Percentiles rank a stretch among this genome's conserved stretches.
These are phyloP conservation scores for Fusarium albidum DNA, from an alignment of 2,329 filamentous ascomycete species.

Conservation along the genomic window DNA sequence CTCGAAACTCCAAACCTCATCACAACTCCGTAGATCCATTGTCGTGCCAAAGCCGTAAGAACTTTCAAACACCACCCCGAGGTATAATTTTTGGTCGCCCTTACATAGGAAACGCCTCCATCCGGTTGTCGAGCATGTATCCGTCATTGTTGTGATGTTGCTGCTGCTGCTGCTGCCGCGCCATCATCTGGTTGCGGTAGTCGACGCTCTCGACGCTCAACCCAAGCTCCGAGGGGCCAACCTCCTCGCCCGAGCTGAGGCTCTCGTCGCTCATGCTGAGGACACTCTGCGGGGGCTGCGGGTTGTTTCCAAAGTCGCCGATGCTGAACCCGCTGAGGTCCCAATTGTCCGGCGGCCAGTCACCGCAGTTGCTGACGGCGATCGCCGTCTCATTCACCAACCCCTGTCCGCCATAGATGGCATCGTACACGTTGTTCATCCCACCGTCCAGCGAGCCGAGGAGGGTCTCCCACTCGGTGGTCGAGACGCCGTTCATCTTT, in stretches of 20 bases:
- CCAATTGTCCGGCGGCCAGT: slow-evolving; percentile 68
- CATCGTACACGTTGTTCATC: slow-evolving; percentile 83
- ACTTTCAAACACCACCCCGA: slow-evolving; percentile 20
- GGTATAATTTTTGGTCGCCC: slow-evolving; percentile 29
- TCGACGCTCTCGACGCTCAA: slow-evolving; percentile 50
- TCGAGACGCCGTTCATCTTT: slow-evolving; percentile 59
- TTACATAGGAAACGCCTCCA: slow-evolving; percentile 38
- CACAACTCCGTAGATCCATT: slow-evolving; percentile 24
- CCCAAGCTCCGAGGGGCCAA: slow-evolving; percentile 55
- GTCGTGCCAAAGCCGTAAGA: slow-evolving; percentile 9
- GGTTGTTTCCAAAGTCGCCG: slow-evolving; percentile 54
- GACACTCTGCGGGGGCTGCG: slow-evolving; percentile 59
- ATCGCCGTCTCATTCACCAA: slow-evolving; percentile 56
- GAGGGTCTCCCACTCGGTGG: slow-evolving; percentile 83
- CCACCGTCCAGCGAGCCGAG: slow-evolving; percentile 82
- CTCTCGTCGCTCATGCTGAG: slow-evolving; percentile 67
- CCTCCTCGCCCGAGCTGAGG: slow-evolving; percentile 63
- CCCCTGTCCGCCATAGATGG: slow-evolving; percentile 75
- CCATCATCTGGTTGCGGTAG: slow-evolving; percentile 42
- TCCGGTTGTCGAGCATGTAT: slow-evolving; percentile 36
- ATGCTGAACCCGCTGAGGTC: slow-evolving; percentile 61
- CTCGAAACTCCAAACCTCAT: slow-evolving; percentile 6
- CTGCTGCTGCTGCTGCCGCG: slow-evolving; percentile 18
- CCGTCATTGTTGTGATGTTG: slow-evolving; percentile 24
- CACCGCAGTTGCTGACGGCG: slow-evolving; percentile 49